phyloP scores from a whole-genome alignment of 495 filamentous ascomycete genomes.

The Penicillium angulare region DNA sequence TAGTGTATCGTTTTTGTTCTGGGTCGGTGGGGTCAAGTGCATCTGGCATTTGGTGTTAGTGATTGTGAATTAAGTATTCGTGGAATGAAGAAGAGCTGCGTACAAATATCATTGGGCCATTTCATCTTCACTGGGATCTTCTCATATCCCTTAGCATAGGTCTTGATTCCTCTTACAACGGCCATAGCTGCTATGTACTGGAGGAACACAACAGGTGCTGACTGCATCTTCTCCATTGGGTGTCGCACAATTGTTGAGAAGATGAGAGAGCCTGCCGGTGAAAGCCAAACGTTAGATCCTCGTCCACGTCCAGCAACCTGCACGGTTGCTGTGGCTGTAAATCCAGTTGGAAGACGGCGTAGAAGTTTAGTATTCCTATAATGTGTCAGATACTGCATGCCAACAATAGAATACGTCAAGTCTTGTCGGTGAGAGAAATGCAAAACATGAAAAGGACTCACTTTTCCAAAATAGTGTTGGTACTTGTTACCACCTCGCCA shows the following conservation, averaged over 20 bases:
- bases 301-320: slow-evolving; percentile 91
- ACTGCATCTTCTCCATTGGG: slow-evolving; percentile 62
- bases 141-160: slow-evolving; percentile 73
- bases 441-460: slow-evolving; percentile 36
- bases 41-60: slow-evolving; percentile 42
- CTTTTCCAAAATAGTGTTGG: slow-evolving; percentile 94
- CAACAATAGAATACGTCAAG: neutral
- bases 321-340: slow-evolving; percentile 86
- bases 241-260: slow-evolving; percentile 87
- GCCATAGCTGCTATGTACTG: slow-evolving; percentile 92
- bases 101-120: slow-evolving; percentile 96
- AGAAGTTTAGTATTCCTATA: slow-evolving; percentile 74
- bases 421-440: too few relatives aligned
- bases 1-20: slow-evolving; percentile 65
- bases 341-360: slow-evolving; percentile 71
- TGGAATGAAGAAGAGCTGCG: neutral
- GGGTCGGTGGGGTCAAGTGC: slow-evolving; percentile 68
- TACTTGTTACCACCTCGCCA: slow-evolving; percentile 90
- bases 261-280: slow-evolving; percentile 80
- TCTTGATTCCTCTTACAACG: slow-evolving; percentile 80
- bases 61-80: neutral
- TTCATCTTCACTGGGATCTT: slow-evolving; percentile 81
- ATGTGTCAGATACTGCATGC: slow-evolving; percentile 14
- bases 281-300: slow-evolving; percentile 92
- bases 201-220: slow-evolving; percentile 86